A percentile compares a stretch with the other conserved stretches of the same genome.
phyloP scores from a whole-genome alignment of 257 asterid genomes.

The Ehretia macrophylla region DNA sequence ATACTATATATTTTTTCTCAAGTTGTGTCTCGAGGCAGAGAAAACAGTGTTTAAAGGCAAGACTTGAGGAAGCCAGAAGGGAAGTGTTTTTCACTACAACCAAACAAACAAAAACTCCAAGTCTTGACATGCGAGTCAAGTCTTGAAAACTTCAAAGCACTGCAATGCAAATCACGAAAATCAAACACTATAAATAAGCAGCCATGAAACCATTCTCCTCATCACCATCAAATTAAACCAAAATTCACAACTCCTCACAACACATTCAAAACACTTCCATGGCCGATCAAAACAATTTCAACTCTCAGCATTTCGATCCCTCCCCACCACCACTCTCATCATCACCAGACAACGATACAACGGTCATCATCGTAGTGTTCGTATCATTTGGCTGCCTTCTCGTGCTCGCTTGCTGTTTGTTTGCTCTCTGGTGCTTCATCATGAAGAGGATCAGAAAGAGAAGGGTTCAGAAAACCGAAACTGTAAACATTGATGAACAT shows the following conservation, averaged over 20 bases:
- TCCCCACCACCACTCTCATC: background rate
- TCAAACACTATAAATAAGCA: background rate
- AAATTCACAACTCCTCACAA: background rate
- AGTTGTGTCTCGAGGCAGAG: background rate
- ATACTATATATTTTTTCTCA: no score
- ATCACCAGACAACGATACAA: constrained; percentile 5
- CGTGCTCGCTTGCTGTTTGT: constrained; percentile 15
- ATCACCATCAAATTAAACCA: background rate
- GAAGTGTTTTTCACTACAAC: constrained; percentile 1
- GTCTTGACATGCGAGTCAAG: background rate
- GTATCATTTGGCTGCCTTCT: constrained; percentile 24
- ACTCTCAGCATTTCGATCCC: background rate
- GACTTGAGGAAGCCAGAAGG: background rate
- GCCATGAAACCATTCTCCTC: background rate
- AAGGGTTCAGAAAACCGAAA: constrained; percentile 12
- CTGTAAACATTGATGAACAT: constrained; percentile 28
- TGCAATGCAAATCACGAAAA: background rate
- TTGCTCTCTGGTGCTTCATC: constrained; percentile 22
- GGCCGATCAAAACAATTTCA: background rate
- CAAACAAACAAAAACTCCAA: background rate
- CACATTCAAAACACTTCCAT: background rate
- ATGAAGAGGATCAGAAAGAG: constrained; percentile 31
- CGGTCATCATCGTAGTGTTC: constrained; percentile 20
- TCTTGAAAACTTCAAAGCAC: background rate
- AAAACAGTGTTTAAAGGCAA: background rate